Conservation (phyloP, 495 filamentous ascomycete genomes). For the Margaritispora aquatica region DNA sequence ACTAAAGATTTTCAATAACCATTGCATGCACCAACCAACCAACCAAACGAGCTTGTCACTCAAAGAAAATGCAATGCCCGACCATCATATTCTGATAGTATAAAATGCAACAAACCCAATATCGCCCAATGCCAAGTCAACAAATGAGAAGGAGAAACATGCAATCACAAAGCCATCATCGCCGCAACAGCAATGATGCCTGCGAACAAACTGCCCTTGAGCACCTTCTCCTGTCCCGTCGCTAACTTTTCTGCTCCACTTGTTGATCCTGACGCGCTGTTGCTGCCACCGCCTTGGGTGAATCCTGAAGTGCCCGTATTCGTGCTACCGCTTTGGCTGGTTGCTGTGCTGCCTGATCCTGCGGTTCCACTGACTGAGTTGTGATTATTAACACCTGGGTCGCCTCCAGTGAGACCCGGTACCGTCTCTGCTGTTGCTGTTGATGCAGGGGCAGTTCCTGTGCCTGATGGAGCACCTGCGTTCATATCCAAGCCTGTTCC, state of each 20-base stretch:
- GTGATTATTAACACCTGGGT: slow-evolving; percentile 12
- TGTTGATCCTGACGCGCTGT: slow-evolving; percentile 12
- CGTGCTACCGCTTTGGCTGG: too few relatives aligned
- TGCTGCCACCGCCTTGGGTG: slow-evolving; percentile 1
- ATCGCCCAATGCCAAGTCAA: not conserved
- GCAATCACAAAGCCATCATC: slow-evolving; percentile 37
- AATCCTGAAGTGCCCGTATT: not conserved
- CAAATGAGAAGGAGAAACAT: not conserved
- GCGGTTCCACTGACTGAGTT: not conserved
- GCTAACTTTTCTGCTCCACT: slow-evolving; percentile 26
- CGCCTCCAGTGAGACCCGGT: slow-evolving; percentile 13
- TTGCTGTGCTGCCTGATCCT: slow-evolving; percentile 1
- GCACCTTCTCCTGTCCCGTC: slow-evolving; percentile 28
- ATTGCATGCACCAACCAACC: not conserved
- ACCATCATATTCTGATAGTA: not conserved
- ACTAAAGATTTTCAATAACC: not conserved
- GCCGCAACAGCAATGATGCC: slow-evolving; percentile 40
- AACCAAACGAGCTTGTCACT: not conserved
- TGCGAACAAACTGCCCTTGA: slow-evolving; percentile 43
- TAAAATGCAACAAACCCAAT: slow-evolving; percentile 8
- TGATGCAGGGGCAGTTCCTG: not conserved
- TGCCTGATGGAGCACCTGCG: slow-evolving; percentile 25
- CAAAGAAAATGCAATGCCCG: slow-evolving; percentile 12
- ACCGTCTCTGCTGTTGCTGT: slow-evolving; percentile 9
- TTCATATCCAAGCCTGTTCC: slow-evolving; percentile 72